Conservation (phyloP, 345 rosid genomes). For the Syzygium oleosum region DNA sequence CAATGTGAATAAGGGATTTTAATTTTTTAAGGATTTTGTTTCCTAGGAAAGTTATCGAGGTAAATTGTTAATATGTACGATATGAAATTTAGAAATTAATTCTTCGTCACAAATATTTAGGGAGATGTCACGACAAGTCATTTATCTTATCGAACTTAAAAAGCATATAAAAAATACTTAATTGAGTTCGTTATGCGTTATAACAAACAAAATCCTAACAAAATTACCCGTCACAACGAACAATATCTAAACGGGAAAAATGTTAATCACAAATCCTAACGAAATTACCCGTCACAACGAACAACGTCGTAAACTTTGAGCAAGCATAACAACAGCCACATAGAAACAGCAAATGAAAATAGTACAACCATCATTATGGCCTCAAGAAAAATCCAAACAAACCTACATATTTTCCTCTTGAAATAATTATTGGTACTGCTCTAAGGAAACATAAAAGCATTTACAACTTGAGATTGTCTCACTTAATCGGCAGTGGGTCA, state of each 20-base stretch:
- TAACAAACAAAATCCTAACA: neutral
- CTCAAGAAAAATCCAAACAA: neutral
- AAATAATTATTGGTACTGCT: neutral
- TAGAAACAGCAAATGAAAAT: neutral
- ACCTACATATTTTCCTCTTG: neutral
- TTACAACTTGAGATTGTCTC: neutral
- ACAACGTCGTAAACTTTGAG: neutral
- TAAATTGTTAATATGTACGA: neutral
- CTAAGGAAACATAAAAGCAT: neutral
- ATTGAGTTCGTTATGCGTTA: neutral
- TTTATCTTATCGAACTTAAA: neutral
- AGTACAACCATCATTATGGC: neutral
- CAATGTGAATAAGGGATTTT: neutral
- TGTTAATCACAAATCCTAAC: too few relatives aligned
- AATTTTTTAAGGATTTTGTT: neutral
- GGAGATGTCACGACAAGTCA: neutral
- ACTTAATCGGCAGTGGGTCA: neutral
- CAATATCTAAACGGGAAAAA: neutral
- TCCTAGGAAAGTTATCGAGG: neutral
- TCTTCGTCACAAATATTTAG: neutral
- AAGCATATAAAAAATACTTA: neutral
- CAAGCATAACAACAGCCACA: neutral
- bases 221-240: neutral
- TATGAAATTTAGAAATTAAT: neutral
- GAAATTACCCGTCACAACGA: too few relatives aligned